Evolutionary conservation across 768 basidiomycete genomes (phyloP).

Genomic region (Suillus americanus): DNA sequence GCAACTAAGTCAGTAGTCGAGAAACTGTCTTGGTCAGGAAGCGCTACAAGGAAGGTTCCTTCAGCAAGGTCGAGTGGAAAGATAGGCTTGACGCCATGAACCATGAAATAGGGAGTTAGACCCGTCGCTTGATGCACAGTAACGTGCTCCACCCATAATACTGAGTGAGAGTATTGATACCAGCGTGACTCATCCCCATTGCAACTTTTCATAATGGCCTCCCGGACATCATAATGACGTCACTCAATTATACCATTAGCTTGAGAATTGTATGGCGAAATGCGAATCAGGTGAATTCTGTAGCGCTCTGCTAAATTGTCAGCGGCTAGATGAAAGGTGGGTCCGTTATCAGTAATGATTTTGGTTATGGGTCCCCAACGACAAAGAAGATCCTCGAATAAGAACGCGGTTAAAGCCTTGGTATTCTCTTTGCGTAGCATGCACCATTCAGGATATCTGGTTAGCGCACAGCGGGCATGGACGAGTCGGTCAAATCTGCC

Average conservation of each 20-base stretch:
- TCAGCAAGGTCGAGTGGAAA: too few relatives aligned
- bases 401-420: background rate
- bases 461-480: background rate
- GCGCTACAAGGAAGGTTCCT: too few relatives aligned
- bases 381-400: slow-evolving; percentile 23
- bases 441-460: slow-evolving; percentile 22
- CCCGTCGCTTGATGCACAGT: too few relatives aligned
- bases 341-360: slow-evolving; percentile 1
- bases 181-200: too few relatives aligned
- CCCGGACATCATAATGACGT: too few relatives aligned
- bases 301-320: background rate
- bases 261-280: background rate
- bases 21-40: too few relatives aligned
- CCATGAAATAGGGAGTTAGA: too few relatives aligned
- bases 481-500: slow-evolving; percentile 17
- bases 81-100: too few relatives aligned
- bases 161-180: too few relatives aligned
- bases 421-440: slow-evolving; percentile 29
- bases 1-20: too few relatives aligned
- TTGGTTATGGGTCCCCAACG: slow-evolving; percentile 3
- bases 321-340: background rate
- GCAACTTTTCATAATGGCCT: too few relatives aligned
- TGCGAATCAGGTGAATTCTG: background rate
- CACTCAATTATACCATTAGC: background rate
- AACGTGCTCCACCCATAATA: too few relatives aligned